A percentile compares a stretch with the other conserved stretches of the same genome.
These are phyloP conservation scores for Calendula officinalis DNA, from an alignment of 129 eudicot genomes.

Conservation along the genomic window DNA sequence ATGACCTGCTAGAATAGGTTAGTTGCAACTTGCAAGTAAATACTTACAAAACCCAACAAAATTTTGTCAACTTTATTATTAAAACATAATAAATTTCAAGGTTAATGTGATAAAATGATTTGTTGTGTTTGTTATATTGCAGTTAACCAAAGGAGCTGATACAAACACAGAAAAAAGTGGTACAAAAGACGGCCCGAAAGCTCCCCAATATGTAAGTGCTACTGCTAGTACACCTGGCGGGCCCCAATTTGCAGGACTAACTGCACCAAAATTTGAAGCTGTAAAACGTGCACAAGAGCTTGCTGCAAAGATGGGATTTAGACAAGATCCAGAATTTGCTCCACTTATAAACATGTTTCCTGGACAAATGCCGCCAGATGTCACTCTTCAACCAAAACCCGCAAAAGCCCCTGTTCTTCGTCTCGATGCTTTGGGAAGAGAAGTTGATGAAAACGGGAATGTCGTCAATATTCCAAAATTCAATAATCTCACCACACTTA, in stretches of 20 bases:
- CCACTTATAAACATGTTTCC: conserved; percentile 92
- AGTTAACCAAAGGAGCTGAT: conserved; percentile 59
- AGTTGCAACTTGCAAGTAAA: too few species aligned
- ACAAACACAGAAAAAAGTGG: conserved; percentile 39
- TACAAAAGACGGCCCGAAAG: conserved; percentile 41
- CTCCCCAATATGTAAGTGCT: conserved; percentile 27
- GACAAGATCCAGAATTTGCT: conserved; percentile 92
- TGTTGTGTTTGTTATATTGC: conserved; percentile 7
- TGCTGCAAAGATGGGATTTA: conserved; percentile 93
- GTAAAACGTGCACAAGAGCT: conserved; percentile 94
- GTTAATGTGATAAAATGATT: background rate
- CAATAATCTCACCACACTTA: conserved; percentile 78
- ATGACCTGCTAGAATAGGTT: too few species aligned
- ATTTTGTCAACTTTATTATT: too few species aligned
- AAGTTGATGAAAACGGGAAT: conserved; percentile 95
- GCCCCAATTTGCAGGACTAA: conserved; percentile 70
- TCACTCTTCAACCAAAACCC: conserved; percentile 75
- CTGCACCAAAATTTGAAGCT: conserved; percentile 78
- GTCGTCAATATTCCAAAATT: conserved; percentile 70
- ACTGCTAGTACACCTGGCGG: conserved; percentile 38
- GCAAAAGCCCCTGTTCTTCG: conserved; percentile 93
- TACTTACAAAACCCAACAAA: too few species aligned
- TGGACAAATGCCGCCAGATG: conserved; percentile 82
- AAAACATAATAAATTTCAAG: background rate
- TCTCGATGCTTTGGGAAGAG: conserved; percentile 87